Evolutionary conservation across 2,329 filamentous ascomycete genomes (phyloP), one percentile per base, ranked within the genome.

Genomic region (Pyrenochaeta sp.): DNA sequence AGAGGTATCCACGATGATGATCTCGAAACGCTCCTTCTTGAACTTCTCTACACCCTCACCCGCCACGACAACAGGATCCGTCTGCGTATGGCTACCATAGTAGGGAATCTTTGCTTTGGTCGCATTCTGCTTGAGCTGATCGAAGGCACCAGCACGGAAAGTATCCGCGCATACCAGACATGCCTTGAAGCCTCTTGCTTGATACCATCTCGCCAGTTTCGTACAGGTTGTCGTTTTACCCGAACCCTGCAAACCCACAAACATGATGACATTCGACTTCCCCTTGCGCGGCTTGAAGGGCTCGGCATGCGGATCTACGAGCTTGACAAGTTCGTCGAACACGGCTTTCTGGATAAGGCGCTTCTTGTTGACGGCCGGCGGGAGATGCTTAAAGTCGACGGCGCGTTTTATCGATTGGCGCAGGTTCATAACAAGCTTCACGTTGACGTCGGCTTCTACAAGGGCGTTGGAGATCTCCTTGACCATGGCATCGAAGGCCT

Each of bases 31-130:
- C 82, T 99, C 95, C 83, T 97, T 98, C 83, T 97, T 97, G 84
- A 99, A 99, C 80, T 98, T 96, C 46, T 97, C 93, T 32, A 99
- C 95, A 80, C 95, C 95, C 68, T 97, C 93, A n/a, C 88, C 87
- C 0, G 95, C 94, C 19, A 99, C 95, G 5, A 93, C 89, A 0
- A 94, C 93, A 0, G 95, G 95, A 74, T 99, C 95, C 7, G 93
- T 97, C 81, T 99, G 93, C 2, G 94, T 99, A 64, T 99, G 84
- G 56, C 92, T 96, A 71, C 95, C 95, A 77, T 96, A 99, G 85
- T 99, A 99, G 9, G 95, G 95, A 51, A 99, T 98, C 82, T 98
- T 98, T 50, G 95, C 95, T 79, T 98, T 99, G 34, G 93, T 98
- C 1, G 95, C 95, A 77, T 99, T 99, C 81, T 99, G 95, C 82